A percentile compares a stretch with the other conserved stretches of the same genome.
Conservation (phyloP, 2,329 filamentous ascomycete genomes). For the Talaromyces sp. region DNA sequence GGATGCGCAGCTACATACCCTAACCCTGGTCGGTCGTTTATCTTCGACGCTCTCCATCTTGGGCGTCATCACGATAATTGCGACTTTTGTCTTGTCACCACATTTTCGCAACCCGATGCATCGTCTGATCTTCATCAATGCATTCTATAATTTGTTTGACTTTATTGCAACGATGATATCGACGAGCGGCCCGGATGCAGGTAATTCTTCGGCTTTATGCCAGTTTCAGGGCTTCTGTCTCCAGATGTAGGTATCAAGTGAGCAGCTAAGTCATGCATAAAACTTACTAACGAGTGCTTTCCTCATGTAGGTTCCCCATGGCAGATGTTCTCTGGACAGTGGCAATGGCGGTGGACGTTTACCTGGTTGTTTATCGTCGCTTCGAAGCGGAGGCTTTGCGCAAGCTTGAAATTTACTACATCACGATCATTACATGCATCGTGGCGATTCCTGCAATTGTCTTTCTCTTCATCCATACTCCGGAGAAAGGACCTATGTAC, state of each 20-base stretch:
- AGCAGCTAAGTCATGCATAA: not conserved
- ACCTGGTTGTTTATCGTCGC: conserved; percentile 35
- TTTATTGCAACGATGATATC: conserved; percentile 41
- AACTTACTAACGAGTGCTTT: not conserved
- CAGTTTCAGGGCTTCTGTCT: conserved; percentile 39
- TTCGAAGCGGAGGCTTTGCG: conserved; percentile 31
- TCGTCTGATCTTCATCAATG: conserved; percentile 39
- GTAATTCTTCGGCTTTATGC: conserved; percentile 32
- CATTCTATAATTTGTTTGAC: conserved; percentile 38
- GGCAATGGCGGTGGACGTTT: conserved; percentile 37
- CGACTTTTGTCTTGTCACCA: conserved; percentile 29
- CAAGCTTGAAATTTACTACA: conserved; percentile 34
- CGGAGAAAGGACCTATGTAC: conserved; percentile 35
- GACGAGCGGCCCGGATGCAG: conserved; percentile 33
- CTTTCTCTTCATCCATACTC: conserved; percentile 32
- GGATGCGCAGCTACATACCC: conserved; percentile 23
- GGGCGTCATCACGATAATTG: conserved; percentile 35
- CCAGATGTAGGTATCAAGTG: conserved; percentile 31
- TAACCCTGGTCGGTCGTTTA: conserved; percentile 31
- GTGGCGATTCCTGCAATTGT: conserved; percentile 35
- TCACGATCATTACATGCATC: conserved; percentile 27
- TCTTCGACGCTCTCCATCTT: conserved; percentile 32
- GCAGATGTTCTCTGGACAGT: conserved; percentile 40
- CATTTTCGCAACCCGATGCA: conserved; percentile 40
- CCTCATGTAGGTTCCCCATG: conserved; percentile 32